Percentiles rank a stretch among this genome's conserved stretches.
phyloP scores from a whole-genome alignment of 2,329 filamentous ascomycete genomes.

The Paecilomyces niveus region DNA sequence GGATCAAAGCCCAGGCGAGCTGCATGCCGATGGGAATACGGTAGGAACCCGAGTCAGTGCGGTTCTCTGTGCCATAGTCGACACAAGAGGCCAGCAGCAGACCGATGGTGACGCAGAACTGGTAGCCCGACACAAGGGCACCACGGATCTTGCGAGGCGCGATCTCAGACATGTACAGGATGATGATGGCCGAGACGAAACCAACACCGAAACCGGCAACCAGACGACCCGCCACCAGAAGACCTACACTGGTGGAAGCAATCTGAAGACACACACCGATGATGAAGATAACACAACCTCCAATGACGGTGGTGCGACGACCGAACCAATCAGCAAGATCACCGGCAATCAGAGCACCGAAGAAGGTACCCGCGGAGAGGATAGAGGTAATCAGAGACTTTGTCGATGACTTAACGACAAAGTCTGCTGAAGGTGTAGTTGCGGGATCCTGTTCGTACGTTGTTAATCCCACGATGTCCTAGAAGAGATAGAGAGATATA shows the following conservation, averaged over 20 bases:
- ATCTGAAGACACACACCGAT: slow-evolving; percentile 52
- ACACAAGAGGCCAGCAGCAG: slow-evolving; percentile 68
- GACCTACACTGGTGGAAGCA: slow-evolving; percentile 51
- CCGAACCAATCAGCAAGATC: slow-evolving; percentile 69
- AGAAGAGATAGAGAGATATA: neutral
- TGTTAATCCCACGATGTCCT: neutral
- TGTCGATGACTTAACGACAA: slow-evolving; percentile 40
- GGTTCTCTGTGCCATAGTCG: slow-evolving; percentile 62
- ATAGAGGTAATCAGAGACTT: slow-evolving; percentile 66
- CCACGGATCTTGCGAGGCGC: slow-evolving; percentile 61
- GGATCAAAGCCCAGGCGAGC: slow-evolving; percentile 71
- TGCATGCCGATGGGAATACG: slow-evolving; percentile 76
- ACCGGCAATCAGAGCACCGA: slow-evolving; percentile 69
- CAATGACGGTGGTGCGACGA: slow-evolving; percentile 57
- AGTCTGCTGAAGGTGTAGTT: slow-evolving; percentile 8
- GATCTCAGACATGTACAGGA: slow-evolving; percentile 77
- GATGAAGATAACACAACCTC: slow-evolving; percentile 55
- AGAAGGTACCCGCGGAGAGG: slow-evolving; percentile 71
- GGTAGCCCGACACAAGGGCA: slow-evolving; percentile 72
- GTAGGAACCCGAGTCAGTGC: slow-evolving; percentile 59
- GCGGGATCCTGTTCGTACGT: neutral
- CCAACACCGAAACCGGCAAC: slow-evolving; percentile 69
- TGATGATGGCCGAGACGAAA: slow-evolving; percentile 45
- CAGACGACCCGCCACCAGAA: slow-evolving; percentile 65
- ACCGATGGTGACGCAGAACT: slow-evolving; percentile 77